phyloP scores from a whole-genome alignment of 2,329 filamentous ascomycete genomes.

The Furcasterigmium furcatum region DNA sequence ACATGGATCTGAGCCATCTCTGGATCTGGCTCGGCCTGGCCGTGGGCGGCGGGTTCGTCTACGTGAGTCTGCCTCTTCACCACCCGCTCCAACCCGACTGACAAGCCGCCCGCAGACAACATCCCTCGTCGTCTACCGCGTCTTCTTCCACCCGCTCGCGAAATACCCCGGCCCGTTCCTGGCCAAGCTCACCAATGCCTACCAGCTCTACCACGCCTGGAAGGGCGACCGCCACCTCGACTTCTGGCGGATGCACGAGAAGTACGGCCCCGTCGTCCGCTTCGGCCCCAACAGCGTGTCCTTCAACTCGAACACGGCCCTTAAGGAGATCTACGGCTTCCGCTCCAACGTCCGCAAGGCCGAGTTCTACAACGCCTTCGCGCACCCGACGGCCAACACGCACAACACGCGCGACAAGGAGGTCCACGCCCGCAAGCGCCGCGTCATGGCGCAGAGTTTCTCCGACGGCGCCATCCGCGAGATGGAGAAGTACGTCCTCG shows the following conservation, averaged over 20 bases:
- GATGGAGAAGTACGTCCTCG: constrained; percentile 65
- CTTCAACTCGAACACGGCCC: constrained; percentile 68
- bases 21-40: constrained; percentile 36
- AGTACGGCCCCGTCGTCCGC: constrained; percentile 70
- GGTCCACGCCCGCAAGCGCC: constrained; percentile 66
- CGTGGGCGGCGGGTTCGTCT: constrained; percentile 29
- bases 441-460: constrained; percentile 71
- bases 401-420: constrained; percentile 69
- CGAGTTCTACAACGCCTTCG: constrained; percentile 71
- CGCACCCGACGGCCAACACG: constrained; percentile 68
- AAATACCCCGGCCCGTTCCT: constrained; percentile 63
- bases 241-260: constrained; percentile 66
- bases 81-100: constrained; percentile 1
- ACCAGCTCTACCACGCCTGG: constrained; percentile 71
- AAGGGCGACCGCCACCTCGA: constrained; percentile 73
- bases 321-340: constrained; percentile 66
- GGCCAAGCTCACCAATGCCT: constrained; percentile 60
- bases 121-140: constrained; percentile 48
- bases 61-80: constrained; percentile 35
- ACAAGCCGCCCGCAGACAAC: constrained; percentile 24
- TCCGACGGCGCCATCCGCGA: constrained; percentile 62
- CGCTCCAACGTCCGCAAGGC: constrained; percentile 63
- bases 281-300: constrained; percentile 76
- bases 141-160: constrained; percentile 62
- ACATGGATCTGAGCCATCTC: constrained; percentile 28